Percentiles rank a stretch among this genome's conserved stretches.
Conservation (phyloP, 192 early-diverging fungal genomes). For the Gonapodya prolifera region DNA sequence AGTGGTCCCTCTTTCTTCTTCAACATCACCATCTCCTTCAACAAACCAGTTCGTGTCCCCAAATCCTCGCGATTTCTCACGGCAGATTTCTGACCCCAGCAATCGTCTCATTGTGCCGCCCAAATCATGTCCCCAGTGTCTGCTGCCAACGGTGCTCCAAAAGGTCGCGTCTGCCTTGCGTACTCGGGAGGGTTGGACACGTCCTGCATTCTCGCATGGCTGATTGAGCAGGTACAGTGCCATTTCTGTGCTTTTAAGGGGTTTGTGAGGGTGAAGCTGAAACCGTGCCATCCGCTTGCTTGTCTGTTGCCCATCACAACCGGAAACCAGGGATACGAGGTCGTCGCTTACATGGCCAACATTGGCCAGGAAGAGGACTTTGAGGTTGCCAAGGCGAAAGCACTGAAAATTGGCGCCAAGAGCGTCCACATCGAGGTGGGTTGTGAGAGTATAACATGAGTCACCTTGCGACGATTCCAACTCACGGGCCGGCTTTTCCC, state of each 20-base stretch:
- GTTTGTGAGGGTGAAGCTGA: neutral
- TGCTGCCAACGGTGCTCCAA: neutral
- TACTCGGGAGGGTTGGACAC: slow-evolving; percentile 98
- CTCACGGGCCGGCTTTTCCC: neutral
- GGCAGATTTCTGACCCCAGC: too few species aligned
- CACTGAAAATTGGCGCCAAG: slow-evolving; percentile 79
- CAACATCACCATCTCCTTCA: too few species aligned
- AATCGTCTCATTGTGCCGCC: too few species aligned
- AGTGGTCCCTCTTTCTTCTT: too few species aligned
- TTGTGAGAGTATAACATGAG: neutral
- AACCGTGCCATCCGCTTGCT: neutral
- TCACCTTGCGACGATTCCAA: slow-evolving; percentile 2
- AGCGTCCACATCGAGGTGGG: slow-evolving; percentile 87
- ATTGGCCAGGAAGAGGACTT: slow-evolving; percentile 99
- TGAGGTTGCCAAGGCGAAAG: slow-evolving; percentile 84
- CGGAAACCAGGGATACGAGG: slow-evolving; percentile 92
- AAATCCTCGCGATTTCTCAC: too few species aligned
- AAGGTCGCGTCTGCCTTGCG: slow-evolving; percentile 61
- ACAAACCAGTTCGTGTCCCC: too few species aligned
- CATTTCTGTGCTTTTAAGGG: slow-evolving; percentile 2
- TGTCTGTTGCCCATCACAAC: slow-evolving; percentile 4
- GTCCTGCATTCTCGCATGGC: slow-evolving; percentile 97
- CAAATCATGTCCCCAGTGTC: too few species aligned
- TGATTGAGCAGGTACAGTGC: slow-evolving; percentile 65
- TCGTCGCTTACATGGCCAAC: slow-evolving; percentile 93